Evolutionary conservation across 2,329 filamentous ascomycete genomes (phyloP), one percentile per base, ranked within the genome.

Genomic region (Neoarthrinium moseri): DNA sequence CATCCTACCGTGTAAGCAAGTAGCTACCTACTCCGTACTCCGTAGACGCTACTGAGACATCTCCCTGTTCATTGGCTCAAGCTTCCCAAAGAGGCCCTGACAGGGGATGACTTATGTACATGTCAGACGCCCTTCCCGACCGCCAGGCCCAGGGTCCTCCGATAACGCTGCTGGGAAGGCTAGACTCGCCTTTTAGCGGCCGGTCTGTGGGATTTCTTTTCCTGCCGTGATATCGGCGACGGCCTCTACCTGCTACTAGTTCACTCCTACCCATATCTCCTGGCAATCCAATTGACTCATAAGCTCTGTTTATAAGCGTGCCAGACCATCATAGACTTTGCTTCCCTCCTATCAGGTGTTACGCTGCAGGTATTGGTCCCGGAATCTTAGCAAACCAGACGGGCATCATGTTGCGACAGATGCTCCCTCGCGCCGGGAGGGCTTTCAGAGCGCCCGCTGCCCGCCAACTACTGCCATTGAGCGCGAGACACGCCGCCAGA

Each of bases 391-490:
- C 22, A 29, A 12, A 5, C 38, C 23, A 21, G 12, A 41, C 23
- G 7, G 15, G 15, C 29, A 23, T 20, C 37, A 78, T 78, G 75
- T 66, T 78, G 51, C 71, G 71, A 48, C 70, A 69, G 57, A 61
- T 74, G 45, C 60, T 71, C 35, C 66, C 68, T 20, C 69, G 68
- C 51, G 66, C 68, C 54, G 62, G 65, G 59, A 61, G 65, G 51
- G 63, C 65, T 53, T 59, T 58, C n/a, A 48, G 59, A 49, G 59
- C 56, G 17, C 53, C 62, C 18, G 56, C 58, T 27, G 43, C 58
- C 34, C 57, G 56, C 29, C 49, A 54, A 48, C 53, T 64, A 24
- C 61, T 66, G 5, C 62, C 61, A 46, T 46, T 66, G 49, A 51
- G 63, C 20, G 56, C 62, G 27, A 54, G 60, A 54, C 63, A 62